Evolutionary conservation across 2,329 filamentous ascomycete species (phyloP), one percentile per base, ranked within the genome.

Genomic region (Stagonosporopsis cucurbitacearum): DNA sequence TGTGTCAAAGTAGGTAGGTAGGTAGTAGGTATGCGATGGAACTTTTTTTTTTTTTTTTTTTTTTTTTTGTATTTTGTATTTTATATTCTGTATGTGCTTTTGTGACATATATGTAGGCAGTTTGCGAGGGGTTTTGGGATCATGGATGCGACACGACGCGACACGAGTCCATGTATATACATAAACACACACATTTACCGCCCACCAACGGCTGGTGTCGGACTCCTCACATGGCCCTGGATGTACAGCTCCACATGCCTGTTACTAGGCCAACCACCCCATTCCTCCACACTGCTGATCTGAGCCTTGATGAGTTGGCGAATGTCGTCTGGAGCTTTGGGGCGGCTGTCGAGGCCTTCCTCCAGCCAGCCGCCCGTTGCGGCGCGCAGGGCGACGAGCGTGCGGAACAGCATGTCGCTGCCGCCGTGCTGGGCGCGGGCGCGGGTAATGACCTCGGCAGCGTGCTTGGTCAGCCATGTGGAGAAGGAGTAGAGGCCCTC

Each of bases 401-500:
- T 70, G 30, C 64, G 66, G 33, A 75, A 72, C 58, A 79, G 45
- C 28, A 61, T 23, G 9, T 59, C 56, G 15, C 49, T 64, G 25
- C 70, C 68, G 6, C 67, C 61, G 63, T 65, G 43, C 50, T 69
- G 56, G 49, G 65, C 42, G 66, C 65, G 55, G 2, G 65, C 64
- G 13, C 69, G 65, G 15, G 59, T 70, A 7, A 67, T 75, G 35
- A 70, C 65, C 43, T 68, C 66, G 8, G 23, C 52, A 39, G 67
- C 61, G 30, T 72, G 45, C 6, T 60, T 62, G 5, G 58, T 73
- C 61, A 88, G 82, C 87, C 87, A 92, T 26, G 76, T 71, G 13
- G 88, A 73, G 5, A 88, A 73, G 4, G 76, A 76, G 5, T 82
- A 79, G 69, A 91, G 84, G 45, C 82, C 85, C 2, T 81, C 75